A percentile compares a stretch with the other conserved stretches of the same genome.
Evolutionary conservation across 2,329 filamentous ascomycete species (phyloP).

Genomic region (Fusarium devonianum): DNA sequence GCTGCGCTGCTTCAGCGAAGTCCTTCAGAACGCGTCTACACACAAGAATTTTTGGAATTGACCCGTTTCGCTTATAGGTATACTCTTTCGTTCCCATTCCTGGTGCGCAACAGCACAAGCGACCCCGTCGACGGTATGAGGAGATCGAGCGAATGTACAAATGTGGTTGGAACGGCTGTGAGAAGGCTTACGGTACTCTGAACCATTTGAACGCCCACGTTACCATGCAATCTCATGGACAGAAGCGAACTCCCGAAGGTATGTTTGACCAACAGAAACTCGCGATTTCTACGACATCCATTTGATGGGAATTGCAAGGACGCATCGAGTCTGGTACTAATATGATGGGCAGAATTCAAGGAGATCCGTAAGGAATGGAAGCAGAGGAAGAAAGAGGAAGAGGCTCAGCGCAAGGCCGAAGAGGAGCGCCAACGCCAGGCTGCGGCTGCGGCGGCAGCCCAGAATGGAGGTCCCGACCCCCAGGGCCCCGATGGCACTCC

Average conservation of each 20-base stretch:
- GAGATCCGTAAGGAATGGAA: constrained; percentile 99
- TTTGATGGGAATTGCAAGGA: neutral
- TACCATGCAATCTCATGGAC: constrained; percentile 96
- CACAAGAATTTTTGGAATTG: constrained; percentile 2
- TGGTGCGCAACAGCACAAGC: constrained; percentile 95
- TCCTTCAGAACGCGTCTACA: too few relatives aligned
- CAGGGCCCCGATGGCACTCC: constrained; percentile 52
- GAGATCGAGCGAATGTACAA: constrained; percentile 99
- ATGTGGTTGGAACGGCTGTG: constrained; percentile 97
- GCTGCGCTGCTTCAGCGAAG: too few relatives aligned
- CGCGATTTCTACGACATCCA: neutral
- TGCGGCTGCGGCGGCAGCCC: constrained; percentile 61
- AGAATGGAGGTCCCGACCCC: constrained; percentile 58
- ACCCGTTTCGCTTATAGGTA: constrained; percentile 64
- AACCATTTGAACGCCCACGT: constrained; percentile 98
- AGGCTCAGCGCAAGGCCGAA: constrained; percentile 62
- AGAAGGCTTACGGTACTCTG: constrained; percentile 97
- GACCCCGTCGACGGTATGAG: constrained; percentile 90
- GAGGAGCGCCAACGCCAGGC: constrained; percentile 76
- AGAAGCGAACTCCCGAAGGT: constrained; percentile 97
- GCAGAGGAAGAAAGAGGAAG: constrained; percentile 98
- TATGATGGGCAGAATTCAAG: constrained; percentile 81
- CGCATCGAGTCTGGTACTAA: constrained; percentile 31
- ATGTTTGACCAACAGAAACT: constrained; percentile 52
- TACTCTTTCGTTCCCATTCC: constrained; percentile 98